Percentiles rank a stretch among this genome's conserved stretches.
Evolutionary conservation across 2,329 filamentous ascomycete species (phyloP).

Genomic region (Aspergillus aculeatus): DNA sequence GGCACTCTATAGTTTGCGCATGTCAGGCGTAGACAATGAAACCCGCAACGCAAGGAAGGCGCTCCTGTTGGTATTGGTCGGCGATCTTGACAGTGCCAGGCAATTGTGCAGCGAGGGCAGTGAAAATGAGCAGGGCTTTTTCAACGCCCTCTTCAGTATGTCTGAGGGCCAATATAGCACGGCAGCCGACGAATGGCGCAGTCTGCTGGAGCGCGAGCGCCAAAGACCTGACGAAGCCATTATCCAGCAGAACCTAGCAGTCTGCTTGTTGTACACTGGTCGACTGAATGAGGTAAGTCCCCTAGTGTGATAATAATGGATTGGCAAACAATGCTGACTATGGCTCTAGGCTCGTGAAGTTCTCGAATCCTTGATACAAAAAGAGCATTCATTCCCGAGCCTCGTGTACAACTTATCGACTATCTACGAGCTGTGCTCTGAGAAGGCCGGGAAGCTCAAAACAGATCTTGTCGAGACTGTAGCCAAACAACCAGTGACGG

Average conservation of each 20-base stretch:
- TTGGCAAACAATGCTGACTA: slow-evolving; percentile 7
- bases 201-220: slow-evolving; percentile 48
- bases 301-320: neutral
- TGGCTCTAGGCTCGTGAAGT: slow-evolving; percentile 58
- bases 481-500: slow-evolving; percentile 57
- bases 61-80: slow-evolving; percentile 74
- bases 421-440: slow-evolving; percentile 87
- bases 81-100: slow-evolving; percentile 69
- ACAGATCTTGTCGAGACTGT: slow-evolving; percentile 67
- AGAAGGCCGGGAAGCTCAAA: slow-evolving; percentile 71
- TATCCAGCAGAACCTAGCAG: slow-evolving; percentile 76
- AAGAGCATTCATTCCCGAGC: slow-evolving; percentile 69
- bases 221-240: slow-evolving; percentile 60
- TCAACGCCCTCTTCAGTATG: slow-evolving; percentile 69
- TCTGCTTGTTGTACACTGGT: slow-evolving; percentile 80
- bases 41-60: slow-evolving; percentile 47
- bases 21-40: slow-evolving; percentile 28
- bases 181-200: slow-evolving; percentile 63
- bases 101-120: slow-evolving; percentile 46
- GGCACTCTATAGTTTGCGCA: slow-evolving; percentile 64
- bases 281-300: slow-evolving; percentile 65
- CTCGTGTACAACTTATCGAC: slow-evolving; percentile 87
- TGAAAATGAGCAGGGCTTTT: slow-evolving; percentile 42
- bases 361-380: slow-evolving; percentile 65
- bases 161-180: slow-evolving; percentile 70